These are phyloP conservation scores for Coniosporium uncinatum DNA, from an alignment of 2,329 filamentous ascomycete species.

Conservation along the genomic window DNA sequence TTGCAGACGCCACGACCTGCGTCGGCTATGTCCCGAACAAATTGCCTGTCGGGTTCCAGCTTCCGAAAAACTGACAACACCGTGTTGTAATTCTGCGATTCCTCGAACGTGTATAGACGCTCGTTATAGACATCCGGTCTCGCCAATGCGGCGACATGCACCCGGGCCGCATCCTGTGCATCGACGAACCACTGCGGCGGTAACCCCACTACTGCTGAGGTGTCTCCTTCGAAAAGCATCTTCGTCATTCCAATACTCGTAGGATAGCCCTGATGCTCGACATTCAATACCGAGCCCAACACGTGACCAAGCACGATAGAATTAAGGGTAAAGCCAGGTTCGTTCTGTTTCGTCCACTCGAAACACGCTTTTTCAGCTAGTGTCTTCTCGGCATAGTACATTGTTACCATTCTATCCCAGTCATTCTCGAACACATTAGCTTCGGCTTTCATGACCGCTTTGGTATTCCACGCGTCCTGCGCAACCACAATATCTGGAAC, in stretches of 20 bases:
- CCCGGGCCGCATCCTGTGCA: conserved; percentile 13
- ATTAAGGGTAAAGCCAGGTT: conserved; percentile 20
- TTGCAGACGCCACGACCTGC: neutral
- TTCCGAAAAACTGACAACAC: conserved; percentile 8
- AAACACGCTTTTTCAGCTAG: conserved; percentile 39
- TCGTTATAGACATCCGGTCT: conserved; percentile 5
- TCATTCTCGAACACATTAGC: conserved; percentile 1
- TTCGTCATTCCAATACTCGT: conserved; percentile 8
- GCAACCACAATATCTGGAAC: neutral
- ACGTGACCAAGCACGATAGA: conserved; percentile 22
- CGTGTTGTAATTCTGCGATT: conserved; percentile 6
- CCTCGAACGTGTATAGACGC: conserved; percentile 8
- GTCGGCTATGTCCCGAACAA: neutral
- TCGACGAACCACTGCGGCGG: conserved; percentile 9
- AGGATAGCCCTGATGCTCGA: conserved; percentile 21
- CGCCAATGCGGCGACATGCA: conserved; percentile 10
- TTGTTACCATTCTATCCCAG: conserved; percentile 12
- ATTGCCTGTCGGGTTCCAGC: neutral
- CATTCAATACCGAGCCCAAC: conserved; percentile 25
- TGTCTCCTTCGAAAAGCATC: conserved; percentile 17
- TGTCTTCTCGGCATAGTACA: conserved; percentile 41
- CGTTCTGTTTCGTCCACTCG: conserved; percentile 36
- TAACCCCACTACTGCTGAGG: neutral
- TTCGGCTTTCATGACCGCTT: conserved; percentile 1
- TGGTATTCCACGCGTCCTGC: conserved; percentile 5